Base-by-base conservation (phyloP, 176 grass and related monocot species). In the Calamus simplicifolius region DNA sequence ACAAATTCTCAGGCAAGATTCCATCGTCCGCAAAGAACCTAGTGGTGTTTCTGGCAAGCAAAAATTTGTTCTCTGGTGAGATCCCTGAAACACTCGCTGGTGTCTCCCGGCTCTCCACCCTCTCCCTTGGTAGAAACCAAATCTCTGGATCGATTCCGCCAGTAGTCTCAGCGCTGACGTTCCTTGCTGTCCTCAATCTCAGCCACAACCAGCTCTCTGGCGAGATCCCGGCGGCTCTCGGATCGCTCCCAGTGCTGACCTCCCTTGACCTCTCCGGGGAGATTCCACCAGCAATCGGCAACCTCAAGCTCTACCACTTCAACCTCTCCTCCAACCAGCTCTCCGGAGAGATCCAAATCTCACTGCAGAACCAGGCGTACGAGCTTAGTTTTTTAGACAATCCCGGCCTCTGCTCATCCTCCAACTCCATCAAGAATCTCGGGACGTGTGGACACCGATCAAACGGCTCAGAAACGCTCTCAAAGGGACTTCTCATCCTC, bases 281-380 rank as follows among this genome's bases (percentile, higher is more conserved):
- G 4, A 54, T 87, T 13, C 78, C 74, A 10, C 12, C 4, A 49
- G 23, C 57, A 0, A 12, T 86, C 1, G 50, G 15, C 50, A n/a
- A 54, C 1, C 17, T 70, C 5, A 15, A 30, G 29, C 18, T 64
- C 25, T 18, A 15, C 18, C 25, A 26, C 48, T 52, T 82, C 7
- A 27, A 75, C 71, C 31, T 87, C 25, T 82, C 78, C 19, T 49
- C 7, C 62, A 79, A 82, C 66, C 18, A 62, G 18, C 60, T 82
- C 12, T 69, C 30, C 4, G 74, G 79, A 7, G n/a, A 69, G 52
- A 78, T 87, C 17, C 79, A 69, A 5, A 0, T 4, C 50, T n/a
- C 15, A 16, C 16, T 81, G 0, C 19, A 76, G 62, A 52, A 23
- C 29, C 16, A 19, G 16, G 3, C 1, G 27, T 79, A 60, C 28